Base-by-base conservation (phyloP, 495 filamentous ascomycete species). In the Hyaloscypha finlandica region DNA sequence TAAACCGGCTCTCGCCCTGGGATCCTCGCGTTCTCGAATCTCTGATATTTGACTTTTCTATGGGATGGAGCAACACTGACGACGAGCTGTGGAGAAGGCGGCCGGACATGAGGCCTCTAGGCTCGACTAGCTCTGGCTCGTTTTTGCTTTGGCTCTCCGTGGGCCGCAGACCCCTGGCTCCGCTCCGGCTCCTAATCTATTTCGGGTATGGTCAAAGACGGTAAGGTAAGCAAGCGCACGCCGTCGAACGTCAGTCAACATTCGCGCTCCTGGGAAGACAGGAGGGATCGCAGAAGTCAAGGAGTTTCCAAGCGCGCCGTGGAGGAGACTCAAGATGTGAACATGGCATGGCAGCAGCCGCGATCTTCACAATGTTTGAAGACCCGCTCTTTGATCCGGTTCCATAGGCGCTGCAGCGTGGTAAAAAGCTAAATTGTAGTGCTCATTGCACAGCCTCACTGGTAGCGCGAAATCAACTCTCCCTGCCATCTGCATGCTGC, bases 371-470 rank as follows among this genome's bases (percentile, higher is more conserved):
- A 19, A 14, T 48, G 42, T 48, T 48, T 48, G 42, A 48, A 48
- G 42, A 48, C 42, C 42, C 42, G 42, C 42, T 48, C 16, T 19
- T 48, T 48, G 16, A 4, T 2, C 42, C 11, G 42, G 42, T 56
- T 25, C 53, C 53, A 56, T 53, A 53, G 51, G 22, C 53, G 20
- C 6, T 56, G n/a, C 8, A 56, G 53, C 11, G 0, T 56, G 20
- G 20, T 14, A n/a, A 48, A 48, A 16, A 14, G 8, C 42, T 48
- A 48, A 48, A 48, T 22, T n/a, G 29, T 59, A n/a, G n/a, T 32
- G 25, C 39, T 52, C 19, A 30, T 56, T 65, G 63, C 63, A 65
- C 63, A 59, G 63, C 63, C 63, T 51, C 63, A 59, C 32, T 59
- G 0, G 22, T 56, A 4, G 32, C 62, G 52, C 52, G 39, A 65